phyloP scores from a whole-genome alignment of 1,139 yeast species.

The Candida sanyaensis region DNA sequence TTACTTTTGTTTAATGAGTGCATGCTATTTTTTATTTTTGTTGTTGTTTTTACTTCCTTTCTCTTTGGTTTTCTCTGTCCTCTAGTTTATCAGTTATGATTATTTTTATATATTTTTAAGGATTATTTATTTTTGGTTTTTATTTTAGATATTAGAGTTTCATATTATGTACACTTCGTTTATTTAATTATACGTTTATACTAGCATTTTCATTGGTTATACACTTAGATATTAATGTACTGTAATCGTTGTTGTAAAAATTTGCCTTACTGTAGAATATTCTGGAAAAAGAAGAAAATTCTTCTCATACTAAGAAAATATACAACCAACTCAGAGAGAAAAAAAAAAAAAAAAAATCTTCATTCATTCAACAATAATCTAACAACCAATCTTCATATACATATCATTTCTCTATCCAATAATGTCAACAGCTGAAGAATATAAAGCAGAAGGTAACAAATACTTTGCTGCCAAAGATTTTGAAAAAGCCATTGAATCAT shows the following conservation, averaged over 20 bases:
- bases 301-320: background rate
- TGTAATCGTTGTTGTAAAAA: too few species aligned
- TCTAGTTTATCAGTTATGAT: background rate
- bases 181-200: too few species aligned
- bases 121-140: background rate
- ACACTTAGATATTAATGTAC: too few species aligned
- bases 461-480: conserved; percentile 89
- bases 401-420: background rate
- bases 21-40: background rate
- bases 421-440: conserved; percentile 64
- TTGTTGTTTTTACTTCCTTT: background rate
- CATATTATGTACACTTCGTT: background rate
- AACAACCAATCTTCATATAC: background rate
- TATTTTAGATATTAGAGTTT: background rate
- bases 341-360: conserved; percentile 1
- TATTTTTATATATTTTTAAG: background rate
- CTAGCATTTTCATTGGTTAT: too few species aligned
- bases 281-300: conserved; percentile 3
- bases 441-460: conserved; percentile 83
- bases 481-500: conserved; percentile 73
- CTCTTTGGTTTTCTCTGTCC: background rate
- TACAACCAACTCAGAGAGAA: background rate
- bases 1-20: background rate
- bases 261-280: background rate
- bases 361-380: background rate